Percentiles rank a stretch among this genome's conserved stretches.
phyloP scores from a whole-genome alignment of 2,329 filamentous ascomycete species.

The Scedosporium apiospermum region DNA sequence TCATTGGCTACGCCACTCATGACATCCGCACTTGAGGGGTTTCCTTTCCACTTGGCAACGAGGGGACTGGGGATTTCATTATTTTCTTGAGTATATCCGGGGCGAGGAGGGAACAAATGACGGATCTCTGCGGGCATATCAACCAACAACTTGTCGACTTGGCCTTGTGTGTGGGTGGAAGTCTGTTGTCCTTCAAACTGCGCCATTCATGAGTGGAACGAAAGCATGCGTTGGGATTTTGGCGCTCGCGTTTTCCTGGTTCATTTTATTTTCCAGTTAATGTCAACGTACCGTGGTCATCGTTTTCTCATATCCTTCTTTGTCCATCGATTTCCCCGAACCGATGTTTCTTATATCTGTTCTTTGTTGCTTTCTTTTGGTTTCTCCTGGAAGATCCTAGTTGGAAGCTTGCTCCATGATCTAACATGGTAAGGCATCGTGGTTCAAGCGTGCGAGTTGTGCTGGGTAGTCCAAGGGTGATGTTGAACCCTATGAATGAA shows the following conservation, averaged over 20 bases:
- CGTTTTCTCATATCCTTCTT: background rate
- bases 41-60: background rate
- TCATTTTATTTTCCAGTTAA: background rate
- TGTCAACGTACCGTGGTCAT: background rate
- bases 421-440: too few relatives aligned
- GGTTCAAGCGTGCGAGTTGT: too few relatives aligned
- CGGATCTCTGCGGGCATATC: background rate
- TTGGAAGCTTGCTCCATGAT: too few relatives aligned
- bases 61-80: background rate
- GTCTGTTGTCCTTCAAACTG: background rate
- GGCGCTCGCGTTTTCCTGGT: background rate
- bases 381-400: too few relatives aligned
- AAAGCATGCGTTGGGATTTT: background rate
- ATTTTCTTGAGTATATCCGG: background rate
- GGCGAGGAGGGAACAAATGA: background rate
- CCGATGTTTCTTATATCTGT: too few relatives aligned
- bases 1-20: slow-evolving; percentile 1
- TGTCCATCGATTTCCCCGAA: background rate
- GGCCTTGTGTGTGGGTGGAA: background rate
- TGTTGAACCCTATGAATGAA: too few relatives aligned
- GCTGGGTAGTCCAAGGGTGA: too few relatives aligned
- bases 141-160: background rate
- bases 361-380: too few relatives aligned
- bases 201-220: background rate
- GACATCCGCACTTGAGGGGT: background rate